phyloP scores from a whole-genome alignment of 2,329 filamentous ascomycete genomes.

The Alternaria incomplexa region DNA sequence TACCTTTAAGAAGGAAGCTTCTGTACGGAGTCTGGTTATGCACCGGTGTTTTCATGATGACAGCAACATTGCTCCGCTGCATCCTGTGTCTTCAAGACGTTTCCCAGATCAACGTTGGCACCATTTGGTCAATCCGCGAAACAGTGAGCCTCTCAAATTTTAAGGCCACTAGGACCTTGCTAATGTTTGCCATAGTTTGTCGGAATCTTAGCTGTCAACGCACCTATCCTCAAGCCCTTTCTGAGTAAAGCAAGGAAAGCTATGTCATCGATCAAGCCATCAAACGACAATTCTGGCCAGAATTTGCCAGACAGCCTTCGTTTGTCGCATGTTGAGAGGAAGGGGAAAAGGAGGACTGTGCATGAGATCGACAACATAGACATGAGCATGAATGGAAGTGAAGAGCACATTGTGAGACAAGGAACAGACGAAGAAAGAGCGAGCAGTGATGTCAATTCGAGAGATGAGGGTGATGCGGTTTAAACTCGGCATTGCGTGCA shows the following conservation, averaged over 20 bases:
- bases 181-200: neutral
- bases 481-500: neutral
- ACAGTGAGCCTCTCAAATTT: neutral
- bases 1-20: neutral
- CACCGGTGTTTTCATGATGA: constrained; percentile 3
- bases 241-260: neutral
- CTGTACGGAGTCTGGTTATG: constrained; percentile 1
- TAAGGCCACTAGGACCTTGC: neutral
- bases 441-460: neutral
- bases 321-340: constrained; percentile 1
- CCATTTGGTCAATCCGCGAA: constrained; percentile 9
- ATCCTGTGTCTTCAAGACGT: constrained; percentile 6
- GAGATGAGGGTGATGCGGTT: neutral
- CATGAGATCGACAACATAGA: constrained; percentile 2
- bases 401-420: neutral
- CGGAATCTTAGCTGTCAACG: constrained; percentile 4
- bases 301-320: neutral
- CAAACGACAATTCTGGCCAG: neutral
- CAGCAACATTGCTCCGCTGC: neutral
- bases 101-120: constrained; percentile 5
- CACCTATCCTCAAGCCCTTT: constrained; percentile 5
- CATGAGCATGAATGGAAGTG: constrained; percentile 1
- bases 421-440: neutral
- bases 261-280: neutral
- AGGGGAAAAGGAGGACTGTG: constrained; percentile 4